A percentile compares a stretch with the other conserved stretches of the same genome.
Evolutionary conservation across 805 yeast species (phyloP).

Genomic region (Wickerhamomyces xylosicus): DNA sequence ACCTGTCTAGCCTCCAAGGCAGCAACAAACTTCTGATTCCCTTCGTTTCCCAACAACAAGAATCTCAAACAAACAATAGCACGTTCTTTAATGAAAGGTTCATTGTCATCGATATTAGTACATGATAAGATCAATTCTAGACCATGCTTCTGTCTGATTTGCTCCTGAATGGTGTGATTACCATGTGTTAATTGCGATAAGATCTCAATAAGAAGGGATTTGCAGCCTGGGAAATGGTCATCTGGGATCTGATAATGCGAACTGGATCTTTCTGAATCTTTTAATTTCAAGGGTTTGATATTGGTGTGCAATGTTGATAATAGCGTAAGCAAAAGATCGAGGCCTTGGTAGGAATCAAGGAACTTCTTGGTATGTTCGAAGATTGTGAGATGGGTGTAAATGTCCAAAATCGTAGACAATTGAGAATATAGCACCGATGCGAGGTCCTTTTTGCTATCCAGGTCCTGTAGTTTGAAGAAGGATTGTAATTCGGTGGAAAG

Average conservation of each 20-base stretch:
- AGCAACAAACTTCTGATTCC: constrained; percentile 71
- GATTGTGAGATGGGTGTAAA: constrained; percentile 21
- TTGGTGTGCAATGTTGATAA: constrained; percentile 24
- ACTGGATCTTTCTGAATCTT: constrained; percentile 13
- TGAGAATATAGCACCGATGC: constrained; percentile 20
- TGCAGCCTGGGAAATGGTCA: constrained; percentile 49
- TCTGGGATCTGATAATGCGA: constrained; percentile 11
- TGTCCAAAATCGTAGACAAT: constrained; percentile 22
- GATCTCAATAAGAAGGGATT: constrained; percentile 56
- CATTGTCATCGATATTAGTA: constrained; percentile 79
- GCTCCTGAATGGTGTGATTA: constrained; percentile 52
- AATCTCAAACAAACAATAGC: constrained; percentile 71
- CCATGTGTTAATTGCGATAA: constrained; percentile 46
- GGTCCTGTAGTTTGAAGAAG: constrained; percentile 14
- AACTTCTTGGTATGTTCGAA: constrained; percentile 27
- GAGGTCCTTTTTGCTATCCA: constrained; percentile 6
- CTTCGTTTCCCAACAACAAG: constrained; percentile 48
- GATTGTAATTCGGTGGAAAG: constrained; percentile 12
- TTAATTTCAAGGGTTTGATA: constrained; percentile 20
- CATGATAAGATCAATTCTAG: constrained; percentile 64
- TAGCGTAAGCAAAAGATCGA: constrained; percentile 22
- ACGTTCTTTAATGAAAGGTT: constrained; percentile 81
- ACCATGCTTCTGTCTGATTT: constrained; percentile 54
- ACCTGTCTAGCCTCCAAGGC: constrained; percentile 65
- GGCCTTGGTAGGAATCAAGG: constrained; percentile 24